Evolutionary conservation across 345 rosid genomes (phyloP), one percentile per base, ranked within the genome.

Genomic region (Luvunga scandens): DNA sequence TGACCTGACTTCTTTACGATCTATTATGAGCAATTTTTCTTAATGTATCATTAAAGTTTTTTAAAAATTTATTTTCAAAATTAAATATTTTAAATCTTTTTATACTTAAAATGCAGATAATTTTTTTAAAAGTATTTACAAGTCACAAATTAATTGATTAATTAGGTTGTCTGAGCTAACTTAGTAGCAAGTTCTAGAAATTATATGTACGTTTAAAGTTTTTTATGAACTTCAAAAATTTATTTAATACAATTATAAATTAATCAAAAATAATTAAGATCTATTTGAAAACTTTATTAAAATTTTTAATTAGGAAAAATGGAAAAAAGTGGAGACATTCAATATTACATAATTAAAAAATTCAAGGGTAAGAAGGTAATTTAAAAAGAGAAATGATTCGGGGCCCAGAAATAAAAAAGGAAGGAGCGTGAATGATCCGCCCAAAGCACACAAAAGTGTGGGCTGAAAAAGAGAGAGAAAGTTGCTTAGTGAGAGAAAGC

Each of bases 371-470:
- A 56, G 68, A 59, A 10, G 7, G 91, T 79, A 64, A 76, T 76
- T 83, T 66, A 12, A 4, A 0, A 0, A 5, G 0, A 9, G 12
- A 57, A 83, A 66, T 77, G 67, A 55, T 72, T 77, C 78, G 86
- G 70, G 88, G 71, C 81, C 84, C 77, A 39, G 33, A 21, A 72
- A 70, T 7, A 55, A 66, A 69, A 73, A 81, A 39, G 27, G 27
- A 33, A 65, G 72, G 86, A 84, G 80, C 92, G 87, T 84, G 89
- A 88, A 81, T 21, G 84, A 83, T 82, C 88, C 90, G 86, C 91
- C 82, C 84, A 69, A 77, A 82, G 85, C 88, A 77, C 84, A 75
- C 69, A 39, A 66, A 83, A 83, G 83, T 74, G 87, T 75, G 76
- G 77, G 89, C 80, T 84, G 79, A 66, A 66, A 80, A 78, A 78